These are phyloP conservation scores for Fusarium phyllophilum DNA, from an alignment of 2,329 filamentous ascomycete genomes.

Conservation along the genomic window DNA sequence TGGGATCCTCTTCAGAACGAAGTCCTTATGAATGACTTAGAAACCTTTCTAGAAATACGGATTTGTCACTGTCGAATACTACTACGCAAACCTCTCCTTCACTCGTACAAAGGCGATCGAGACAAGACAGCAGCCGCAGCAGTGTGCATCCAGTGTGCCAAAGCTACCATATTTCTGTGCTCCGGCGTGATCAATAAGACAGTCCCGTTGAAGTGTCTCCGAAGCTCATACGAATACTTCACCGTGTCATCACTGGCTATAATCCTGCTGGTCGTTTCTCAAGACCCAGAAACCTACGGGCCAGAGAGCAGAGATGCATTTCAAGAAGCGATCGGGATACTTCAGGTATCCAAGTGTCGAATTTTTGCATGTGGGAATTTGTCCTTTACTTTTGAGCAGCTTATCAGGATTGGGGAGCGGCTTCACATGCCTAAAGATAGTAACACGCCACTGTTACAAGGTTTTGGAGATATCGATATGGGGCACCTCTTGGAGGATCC, in stretches of 20 bases:
- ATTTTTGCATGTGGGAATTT: not conserved
- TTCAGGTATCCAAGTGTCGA: not conserved
- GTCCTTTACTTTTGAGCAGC: not conserved
- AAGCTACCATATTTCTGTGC: fast-evolving
- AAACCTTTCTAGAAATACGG: not conserved
- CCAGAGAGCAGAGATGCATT: not conserved
- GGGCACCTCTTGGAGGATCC: not conserved
- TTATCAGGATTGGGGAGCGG: not conserved
- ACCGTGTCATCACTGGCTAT: not conserved
- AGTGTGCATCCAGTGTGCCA: not conserved
- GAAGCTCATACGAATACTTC: not conserved
- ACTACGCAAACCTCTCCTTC: not conserved
- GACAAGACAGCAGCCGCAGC: not conserved
- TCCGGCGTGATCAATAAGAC: not conserved
- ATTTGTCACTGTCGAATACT: not conserved
- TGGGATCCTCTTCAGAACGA: not conserved
- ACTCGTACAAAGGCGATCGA: not conserved
- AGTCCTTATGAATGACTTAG: not conserved
- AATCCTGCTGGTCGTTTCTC: not conserved
- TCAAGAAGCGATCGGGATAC: not conserved
- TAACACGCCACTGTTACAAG: not conserved
- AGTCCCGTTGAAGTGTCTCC: not conserved
- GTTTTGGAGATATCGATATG: not conserved
- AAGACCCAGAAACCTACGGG: not conserved
- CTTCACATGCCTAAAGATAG: not conserved